Evolutionary conservation across 371 early-diverging fungal genomes (phyloP).

Genomic region (Capillidium rhysosporum): DNA sequence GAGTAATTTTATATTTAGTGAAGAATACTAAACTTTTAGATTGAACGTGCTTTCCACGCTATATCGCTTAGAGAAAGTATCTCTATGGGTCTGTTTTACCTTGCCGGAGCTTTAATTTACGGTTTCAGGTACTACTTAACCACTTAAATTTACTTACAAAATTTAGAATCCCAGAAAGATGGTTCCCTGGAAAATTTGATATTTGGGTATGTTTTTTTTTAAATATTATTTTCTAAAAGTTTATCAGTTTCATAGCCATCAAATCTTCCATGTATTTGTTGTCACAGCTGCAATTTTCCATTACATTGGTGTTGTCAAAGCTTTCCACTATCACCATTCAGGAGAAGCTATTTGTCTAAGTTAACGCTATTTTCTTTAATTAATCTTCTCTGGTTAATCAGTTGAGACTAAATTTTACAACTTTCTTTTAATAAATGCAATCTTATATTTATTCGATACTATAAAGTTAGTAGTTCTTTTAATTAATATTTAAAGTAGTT

Average conservation of each 20-base stretch:
- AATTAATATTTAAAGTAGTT: too few relatives aligned
- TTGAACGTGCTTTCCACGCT: conserved; percentile 17
- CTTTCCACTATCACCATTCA: conserved; percentile 11
- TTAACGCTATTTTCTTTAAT: not conserved
- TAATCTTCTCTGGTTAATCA: not conserved
- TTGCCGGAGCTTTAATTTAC: conserved; percentile 69
- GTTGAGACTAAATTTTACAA: too few relatives aligned
- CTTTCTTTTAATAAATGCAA: too few relatives aligned
- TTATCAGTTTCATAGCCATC: conserved; percentile 37
- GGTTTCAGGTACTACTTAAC: conserved; percentile 22
- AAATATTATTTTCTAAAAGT: not conserved
- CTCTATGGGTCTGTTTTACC: conserved; percentile 52
- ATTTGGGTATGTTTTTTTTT: conserved; percentile 23
- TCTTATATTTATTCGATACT: too few relatives aligned
- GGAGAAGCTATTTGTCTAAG: not conserved
- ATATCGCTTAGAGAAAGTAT: conserved; percentile 35
- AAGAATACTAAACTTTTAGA: not conserved
- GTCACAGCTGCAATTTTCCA: conserved; percentile 56
- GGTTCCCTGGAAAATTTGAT: conserved; percentile 34
- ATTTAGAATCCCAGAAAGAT: conserved; percentile 29
- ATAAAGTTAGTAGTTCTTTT: too few relatives aligned
- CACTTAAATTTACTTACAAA: not conserved
- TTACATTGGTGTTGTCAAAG: conserved; percentile 52
- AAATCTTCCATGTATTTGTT: conserved; percentile 77
- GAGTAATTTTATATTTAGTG: conserved; percentile 22